Conservation (phyloP, 192 early-diverging fungal genomes). For the Mortierella claussenii region DNA sequence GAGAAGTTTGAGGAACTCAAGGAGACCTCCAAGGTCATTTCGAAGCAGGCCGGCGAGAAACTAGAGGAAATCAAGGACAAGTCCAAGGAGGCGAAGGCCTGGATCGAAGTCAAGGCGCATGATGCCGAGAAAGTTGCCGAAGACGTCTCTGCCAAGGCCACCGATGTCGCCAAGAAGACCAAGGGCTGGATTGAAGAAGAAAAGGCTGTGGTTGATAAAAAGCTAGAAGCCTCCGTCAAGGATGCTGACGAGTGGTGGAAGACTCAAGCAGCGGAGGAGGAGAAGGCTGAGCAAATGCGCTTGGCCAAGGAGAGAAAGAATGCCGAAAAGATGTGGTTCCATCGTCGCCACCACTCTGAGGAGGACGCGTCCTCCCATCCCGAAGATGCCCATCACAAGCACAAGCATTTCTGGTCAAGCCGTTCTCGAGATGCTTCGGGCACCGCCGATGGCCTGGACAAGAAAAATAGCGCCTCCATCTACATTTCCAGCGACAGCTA, state of each 20-base stretch:
- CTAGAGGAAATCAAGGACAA: slow-evolving; percentile 26
- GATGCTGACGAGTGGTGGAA: slow-evolving; percentile 37
- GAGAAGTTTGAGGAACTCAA: background rate
- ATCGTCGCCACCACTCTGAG: too few species aligned
- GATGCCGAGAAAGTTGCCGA: slow-evolving; percentile 30
- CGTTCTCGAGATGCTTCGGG: too few species aligned
- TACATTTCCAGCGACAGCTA: slow-evolving; percentile 26
- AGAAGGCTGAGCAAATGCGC: background rate
- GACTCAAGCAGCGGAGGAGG: slow-evolving; percentile 10
- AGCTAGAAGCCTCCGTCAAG: slow-evolving; percentile 21
- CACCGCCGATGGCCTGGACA: too few species aligned
- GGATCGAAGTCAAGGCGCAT: slow-evolving; percentile 30
- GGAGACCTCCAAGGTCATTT: slow-evolving; percentile 9
- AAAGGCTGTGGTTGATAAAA: slow-evolving; percentile 13
- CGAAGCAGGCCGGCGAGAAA: slow-evolving; percentile 9
- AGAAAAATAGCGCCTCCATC: background rate
- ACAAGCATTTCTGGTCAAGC: slow-evolving; percentile 19
- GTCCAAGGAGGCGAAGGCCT: slow-evolving; percentile 19
- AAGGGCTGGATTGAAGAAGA: slow-evolving; percentile 23
- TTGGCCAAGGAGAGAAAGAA: background rate
- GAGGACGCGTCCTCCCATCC: background rate
- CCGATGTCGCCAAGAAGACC: slow-evolving; percentile 24
- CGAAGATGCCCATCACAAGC: slow-evolving; percentile 1
- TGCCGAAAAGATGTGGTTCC: slow-evolving; percentile 14
- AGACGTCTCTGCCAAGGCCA: slow-evolving; percentile 16